These are phyloP conservation scores for Pythium pyrilobum DNA, from an alignment of 352 stramenopile genomes.

Conservation along the genomic window DNA sequence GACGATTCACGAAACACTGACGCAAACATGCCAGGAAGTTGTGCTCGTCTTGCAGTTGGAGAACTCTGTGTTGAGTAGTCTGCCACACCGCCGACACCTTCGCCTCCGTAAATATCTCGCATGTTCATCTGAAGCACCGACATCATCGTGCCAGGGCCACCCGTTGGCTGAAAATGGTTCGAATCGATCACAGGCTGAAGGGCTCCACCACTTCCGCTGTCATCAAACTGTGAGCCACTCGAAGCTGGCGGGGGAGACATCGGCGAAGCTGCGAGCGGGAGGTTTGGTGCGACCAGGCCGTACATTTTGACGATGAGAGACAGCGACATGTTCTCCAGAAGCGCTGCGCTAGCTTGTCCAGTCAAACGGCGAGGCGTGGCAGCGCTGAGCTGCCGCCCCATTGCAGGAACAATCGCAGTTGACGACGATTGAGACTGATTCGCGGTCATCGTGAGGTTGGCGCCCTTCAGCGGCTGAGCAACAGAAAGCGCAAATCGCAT, in stretches of 20 bases:
- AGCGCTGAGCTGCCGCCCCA: slow-evolving; percentile 14
- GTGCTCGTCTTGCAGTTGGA: slow-evolving; percentile 57
- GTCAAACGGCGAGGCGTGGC: slow-evolving; percentile 10
- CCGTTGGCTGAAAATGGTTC: slow-evolving; percentile 47
- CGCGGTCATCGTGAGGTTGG: slow-evolving; percentile 9
- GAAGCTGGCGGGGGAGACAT: slow-evolving; percentile 18
- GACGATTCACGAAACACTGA: slow-evolving; percentile 43
- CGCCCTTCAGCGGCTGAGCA: slow-evolving; percentile 18
- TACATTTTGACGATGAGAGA: slow-evolving; percentile 83
- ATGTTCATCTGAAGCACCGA: slow-evolving; percentile 80
- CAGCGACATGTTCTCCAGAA: slow-evolving; percentile 71
- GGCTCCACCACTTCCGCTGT: slow-evolving; percentile 6
- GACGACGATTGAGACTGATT: slow-evolving; percentile 19
- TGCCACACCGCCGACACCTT: slow-evolving; percentile 49
- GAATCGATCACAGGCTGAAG: slow-evolving; percentile 38
- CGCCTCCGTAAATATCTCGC: slow-evolving; percentile 70
- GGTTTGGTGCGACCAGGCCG: slow-evolving; percentile 64
- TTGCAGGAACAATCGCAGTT: slow-evolving; percentile 21
- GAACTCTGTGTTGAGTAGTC: slow-evolving; percentile 52
- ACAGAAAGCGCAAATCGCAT: slow-evolving; percentile 32
- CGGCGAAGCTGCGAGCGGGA: slow-evolving; percentile 42
- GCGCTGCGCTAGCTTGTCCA: slow-evolving; percentile 18
- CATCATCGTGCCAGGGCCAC: slow-evolving; percentile 46
- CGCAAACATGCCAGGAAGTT: slow-evolving; percentile 17
- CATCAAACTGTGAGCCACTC: slow-evolving; percentile 13